Evolutionary conservation across 2,329 filamentous ascomycete genomes (phyloP).

Genomic region (Waltergamsia citrina): DNA sequence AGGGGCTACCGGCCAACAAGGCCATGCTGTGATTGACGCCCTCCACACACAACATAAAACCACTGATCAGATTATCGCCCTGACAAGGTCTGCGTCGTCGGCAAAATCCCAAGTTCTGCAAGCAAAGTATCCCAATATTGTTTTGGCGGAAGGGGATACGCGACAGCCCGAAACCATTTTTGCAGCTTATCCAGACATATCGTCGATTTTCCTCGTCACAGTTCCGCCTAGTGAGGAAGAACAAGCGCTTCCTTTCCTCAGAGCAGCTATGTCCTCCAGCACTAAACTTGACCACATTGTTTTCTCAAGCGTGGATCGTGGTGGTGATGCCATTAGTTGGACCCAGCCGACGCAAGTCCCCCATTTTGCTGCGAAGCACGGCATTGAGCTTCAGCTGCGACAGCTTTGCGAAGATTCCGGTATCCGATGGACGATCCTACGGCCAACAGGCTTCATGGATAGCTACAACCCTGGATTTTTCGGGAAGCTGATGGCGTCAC

Average conservation of each 20-base stretch:
- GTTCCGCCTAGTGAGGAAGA: slow-evolving; percentile 14
- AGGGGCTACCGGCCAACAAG: slow-evolving; percentile 6
- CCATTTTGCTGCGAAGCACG: slow-evolving; percentile 11
- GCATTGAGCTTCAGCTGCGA: slow-evolving; percentile 9
- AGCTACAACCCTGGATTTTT: slow-evolving; percentile 14
- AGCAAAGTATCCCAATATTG: background rate
- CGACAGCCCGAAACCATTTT: slow-evolving; percentile 11
- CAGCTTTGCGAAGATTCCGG: slow-evolving; percentile 4
- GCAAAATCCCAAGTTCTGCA: background rate
- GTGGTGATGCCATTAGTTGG: slow-evolving; percentile 10
- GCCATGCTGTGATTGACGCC: slow-evolving; percentile 3
- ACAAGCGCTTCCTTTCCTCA: slow-evolving; percentile 13
- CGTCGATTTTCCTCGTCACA: slow-evolving; percentile 15
- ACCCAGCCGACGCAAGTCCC: slow-evolving; percentile 8
- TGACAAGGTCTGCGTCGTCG: slow-evolving; percentile 2
- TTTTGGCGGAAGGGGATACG: slow-evolving; percentile 10
- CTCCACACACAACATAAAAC: background rate
- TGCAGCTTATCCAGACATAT: slow-evolving; percentile 8
- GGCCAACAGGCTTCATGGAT: slow-evolving; percentile 17
- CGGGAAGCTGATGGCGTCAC: slow-evolving; percentile 14
- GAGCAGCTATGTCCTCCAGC: slow-evolving; percentile 8
- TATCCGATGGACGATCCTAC: slow-evolving; percentile 13
- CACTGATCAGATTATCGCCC: background rate
- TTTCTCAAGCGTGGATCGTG: slow-evolving; percentile 10
- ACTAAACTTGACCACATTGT: slow-evolving; percentile 16